A percentile compares a stretch with the other conserved stretches of the same genome.
These are phyloP conservation scores for Bretziella fagacearum DNA, from an alignment of 2,329 filamentous ascomycete genomes.

Conservation along the genomic window DNA sequence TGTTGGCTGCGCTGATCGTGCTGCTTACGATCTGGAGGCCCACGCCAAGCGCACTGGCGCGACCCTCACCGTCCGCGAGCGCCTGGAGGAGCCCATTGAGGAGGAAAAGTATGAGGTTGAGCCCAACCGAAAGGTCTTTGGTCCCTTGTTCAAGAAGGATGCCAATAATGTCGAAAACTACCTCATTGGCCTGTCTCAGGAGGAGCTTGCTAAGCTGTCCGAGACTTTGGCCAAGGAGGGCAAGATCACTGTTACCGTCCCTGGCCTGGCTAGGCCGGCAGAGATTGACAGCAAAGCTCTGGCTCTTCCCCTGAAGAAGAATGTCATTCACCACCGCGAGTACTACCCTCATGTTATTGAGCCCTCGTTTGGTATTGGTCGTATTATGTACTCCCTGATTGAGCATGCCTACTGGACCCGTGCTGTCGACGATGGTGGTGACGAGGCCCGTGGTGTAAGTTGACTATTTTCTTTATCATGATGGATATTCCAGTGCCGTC, in stretches of 20 bases:
- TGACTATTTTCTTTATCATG: not conserved
- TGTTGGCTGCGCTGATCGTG: slow-evolving; percentile 89
- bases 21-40: slow-evolving; percentile 82
- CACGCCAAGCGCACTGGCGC: slow-evolving; percentile 87
- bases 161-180: slow-evolving; percentile 70
- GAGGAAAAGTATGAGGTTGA: slow-evolving; percentile 81
- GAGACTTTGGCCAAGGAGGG: slow-evolving; percentile 56
- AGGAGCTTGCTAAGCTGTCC: slow-evolving; percentile 62
- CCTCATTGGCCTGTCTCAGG: slow-evolving; percentile 58
- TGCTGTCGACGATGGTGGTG: slow-evolving; percentile 49
- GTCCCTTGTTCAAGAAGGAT: slow-evolving; percentile 89
- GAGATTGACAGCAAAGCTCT: slow-evolving; percentile 66
- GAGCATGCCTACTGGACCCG: slow-evolving; percentile 95
- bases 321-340: slow-evolving; percentile 69
- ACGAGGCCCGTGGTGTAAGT: slow-evolving; percentile 71
- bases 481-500: slow-evolving; percentile 21
- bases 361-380: slow-evolving; percentile 82
- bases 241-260: slow-evolving; percentile 61
- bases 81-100: slow-evolving; percentile 56
- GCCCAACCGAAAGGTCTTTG: slow-evolving; percentile 89
- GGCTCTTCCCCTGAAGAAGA: slow-evolving; percentile 66
- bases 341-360: slow-evolving; percentile 89
- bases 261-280: slow-evolving; percentile 48
- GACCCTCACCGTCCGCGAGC: slow-evolving; percentile 70
- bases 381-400: slow-evolving; percentile 75